Conservation (phyloP, 148 eudicot species). For the Vaccinium corymbosum region DNA sequence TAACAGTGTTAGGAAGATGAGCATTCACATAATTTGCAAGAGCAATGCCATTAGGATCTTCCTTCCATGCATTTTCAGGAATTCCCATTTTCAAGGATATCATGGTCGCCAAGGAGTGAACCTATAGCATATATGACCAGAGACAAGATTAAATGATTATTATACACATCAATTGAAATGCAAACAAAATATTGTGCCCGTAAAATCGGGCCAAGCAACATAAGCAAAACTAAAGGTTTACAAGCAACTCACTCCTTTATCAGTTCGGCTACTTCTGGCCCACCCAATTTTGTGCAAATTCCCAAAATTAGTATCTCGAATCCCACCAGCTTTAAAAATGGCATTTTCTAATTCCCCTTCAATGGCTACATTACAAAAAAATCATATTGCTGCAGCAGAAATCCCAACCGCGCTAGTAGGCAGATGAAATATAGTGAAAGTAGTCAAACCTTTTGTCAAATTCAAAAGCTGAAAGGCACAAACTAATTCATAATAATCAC, state of each 20-base stretch:
- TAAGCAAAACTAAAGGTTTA: not conserved
- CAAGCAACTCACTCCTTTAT: constrained; percentile 73
- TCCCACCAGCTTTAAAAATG: constrained; percentile 81
- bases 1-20: constrained; percentile 65
- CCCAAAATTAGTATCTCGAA: constrained; percentile 75
- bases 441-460: not conserved
- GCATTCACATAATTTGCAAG: constrained; percentile 70
- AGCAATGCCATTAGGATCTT: constrained; percentile 71
- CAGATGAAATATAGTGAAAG: not conserved
- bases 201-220: not conserved
- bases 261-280: constrained; percentile 91
- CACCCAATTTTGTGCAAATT: constrained; percentile 74
- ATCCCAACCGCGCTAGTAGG: constrained; percentile 15
- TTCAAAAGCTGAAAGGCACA: not conserved
- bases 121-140: constrained; percentile 34
- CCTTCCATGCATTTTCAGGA: constrained; percentile 73
- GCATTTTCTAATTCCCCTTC: constrained; percentile 85
- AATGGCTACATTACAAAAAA: constrained; percentile 55
- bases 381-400: constrained; percentile 24
- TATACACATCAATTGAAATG: not conserved
- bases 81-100: constrained; percentile 93
- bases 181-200: not conserved
- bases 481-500: not conserved
- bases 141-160: not conserved
- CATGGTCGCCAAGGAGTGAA: constrained; percentile 86